Conservation (phyloP, 805 yeast species). For the Barnettozyma wickerhamii region DNA sequence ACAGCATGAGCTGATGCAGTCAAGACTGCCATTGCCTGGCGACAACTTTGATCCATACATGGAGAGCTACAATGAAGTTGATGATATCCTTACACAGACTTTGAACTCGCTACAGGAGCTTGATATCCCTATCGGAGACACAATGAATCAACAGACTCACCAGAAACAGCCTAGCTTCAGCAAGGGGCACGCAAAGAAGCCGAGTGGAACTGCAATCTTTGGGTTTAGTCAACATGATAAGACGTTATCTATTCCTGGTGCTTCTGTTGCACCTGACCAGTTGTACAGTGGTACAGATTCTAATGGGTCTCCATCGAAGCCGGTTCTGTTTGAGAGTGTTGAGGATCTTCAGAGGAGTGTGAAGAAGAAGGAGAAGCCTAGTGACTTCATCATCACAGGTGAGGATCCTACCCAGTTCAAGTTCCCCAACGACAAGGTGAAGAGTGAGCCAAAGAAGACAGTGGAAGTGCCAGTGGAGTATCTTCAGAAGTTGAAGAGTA, state of each 20-base stretch:
- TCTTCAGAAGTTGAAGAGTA: slow-evolving; percentile 20
- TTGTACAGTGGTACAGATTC: slow-evolving; percentile 14
- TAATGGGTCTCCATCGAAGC: slow-evolving; percentile 17
- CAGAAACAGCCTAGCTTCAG: neutral
- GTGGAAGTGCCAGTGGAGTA: slow-evolving; percentile 26
- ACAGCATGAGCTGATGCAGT: neutral
- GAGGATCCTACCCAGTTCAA: slow-evolving; percentile 46
- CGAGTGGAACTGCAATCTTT: slow-evolving; percentile 78
- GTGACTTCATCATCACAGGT: slow-evolving; percentile 43
- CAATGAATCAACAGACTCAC: slow-evolving; percentile 13
- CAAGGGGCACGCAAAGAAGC: slow-evolving; percentile 49
- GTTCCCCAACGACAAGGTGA: too few species aligned
- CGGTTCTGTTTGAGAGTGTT: slow-evolving; percentile 17
- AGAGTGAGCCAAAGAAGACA: too few species aligned
- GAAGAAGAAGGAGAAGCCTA: neutral
- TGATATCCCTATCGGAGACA: slow-evolving; percentile 53
- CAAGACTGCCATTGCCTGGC: slow-evolving; percentile 5
- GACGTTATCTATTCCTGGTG: slow-evolving; percentile 57
- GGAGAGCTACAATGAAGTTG: slow-evolving; percentile 26
- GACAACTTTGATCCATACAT: slow-evolving; percentile 16
- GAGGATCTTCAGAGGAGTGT: slow-evolving; percentile 13
- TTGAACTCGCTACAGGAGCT: slow-evolving; percentile 54
- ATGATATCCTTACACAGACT: slow-evolving; percentile 52
- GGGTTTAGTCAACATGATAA: slow-evolving; percentile 65
- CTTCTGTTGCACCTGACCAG: slow-evolving; percentile 24